phyloP scores from a whole-genome alignment of 805 yeast genomes.

The Kazachstania psychrophila region DNA sequence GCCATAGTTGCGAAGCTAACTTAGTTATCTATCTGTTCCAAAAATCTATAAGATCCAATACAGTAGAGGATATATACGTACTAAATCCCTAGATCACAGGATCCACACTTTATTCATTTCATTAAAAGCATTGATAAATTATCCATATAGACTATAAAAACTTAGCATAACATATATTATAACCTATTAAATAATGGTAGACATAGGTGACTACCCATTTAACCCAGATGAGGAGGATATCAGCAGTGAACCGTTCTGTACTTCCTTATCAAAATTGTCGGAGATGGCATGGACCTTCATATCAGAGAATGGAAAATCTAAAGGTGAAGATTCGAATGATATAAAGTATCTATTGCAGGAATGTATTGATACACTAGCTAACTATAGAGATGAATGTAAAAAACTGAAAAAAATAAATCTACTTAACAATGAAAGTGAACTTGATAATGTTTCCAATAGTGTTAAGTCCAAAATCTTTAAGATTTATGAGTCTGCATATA shows the following conservation, averaged over 20 bases:
- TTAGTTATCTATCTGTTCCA: too few relatives aligned
- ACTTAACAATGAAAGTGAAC: neutral
- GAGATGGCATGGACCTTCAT: constrained; percentile 17
- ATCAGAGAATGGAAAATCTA: constrained; percentile 5
- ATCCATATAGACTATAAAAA: too few relatives aligned
- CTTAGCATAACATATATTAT: too few relatives aligned
- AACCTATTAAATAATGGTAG: neutral
- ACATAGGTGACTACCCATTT: neutral
- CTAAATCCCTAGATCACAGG: too few relatives aligned
- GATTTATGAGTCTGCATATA: constrained; percentile 26
- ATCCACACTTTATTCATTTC: too few relatives aligned
- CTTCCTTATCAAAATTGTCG: constrained; percentile 7
- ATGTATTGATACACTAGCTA: constrained; percentile 26
- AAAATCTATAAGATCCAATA: too few relatives aligned
- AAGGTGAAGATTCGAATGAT: constrained; percentile 8
- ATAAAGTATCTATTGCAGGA: constrained; percentile 21
- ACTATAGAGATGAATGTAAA: constrained; percentile 25
- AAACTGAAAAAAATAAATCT: constrained; percentile 11
- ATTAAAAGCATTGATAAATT: too few relatives aligned
- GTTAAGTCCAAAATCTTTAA: constrained; percentile 9
- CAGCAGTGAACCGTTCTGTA: constrained; percentile 3
- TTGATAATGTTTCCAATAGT: neutral
- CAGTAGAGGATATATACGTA: too few relatives aligned
- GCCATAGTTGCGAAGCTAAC: too few relatives aligned
- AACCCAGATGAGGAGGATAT: neutral